These are phyloP conservation scores for Dimocarpus longan DNA, from an alignment of 345 rosid species.

Conservation along the genomic window DNA sequence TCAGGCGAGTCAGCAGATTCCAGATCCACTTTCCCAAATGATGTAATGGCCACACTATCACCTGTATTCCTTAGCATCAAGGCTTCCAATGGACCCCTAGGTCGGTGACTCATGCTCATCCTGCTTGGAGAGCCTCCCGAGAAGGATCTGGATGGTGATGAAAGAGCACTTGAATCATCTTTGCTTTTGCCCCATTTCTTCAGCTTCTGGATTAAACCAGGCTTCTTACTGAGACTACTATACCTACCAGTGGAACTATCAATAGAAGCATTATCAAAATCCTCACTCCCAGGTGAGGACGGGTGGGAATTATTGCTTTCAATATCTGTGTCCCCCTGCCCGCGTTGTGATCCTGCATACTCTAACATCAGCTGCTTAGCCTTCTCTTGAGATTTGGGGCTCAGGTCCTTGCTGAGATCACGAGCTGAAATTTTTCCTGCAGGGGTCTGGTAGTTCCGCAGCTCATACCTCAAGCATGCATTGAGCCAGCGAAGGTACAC, in stretches of 20 bases:
- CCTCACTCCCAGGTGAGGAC: constrained; percentile 94
- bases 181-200: constrained; percentile 91
- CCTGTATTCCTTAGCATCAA: constrained; percentile 90
- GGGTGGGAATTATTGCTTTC: constrained; percentile 91
- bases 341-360: constrained; percentile 92
- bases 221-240: constrained; percentile 77
- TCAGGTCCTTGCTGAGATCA: constrained; percentile 81
- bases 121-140: constrained; percentile 80
- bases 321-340: constrained; percentile 89
- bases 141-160: constrained; percentile 75
- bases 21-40: constrained; percentile 73
- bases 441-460: constrained; percentile 87
- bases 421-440: constrained; percentile 88
- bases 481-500: constrained; percentile 99
- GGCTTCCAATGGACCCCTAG: constrained; percentile 85
- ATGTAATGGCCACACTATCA: constrained; percentile 77
- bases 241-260: constrained; percentile 81
- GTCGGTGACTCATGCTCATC: constrained; percentile 58
- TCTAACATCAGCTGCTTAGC: constrained; percentile 88
- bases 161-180: constrained; percentile 74
- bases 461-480: constrained; percentile 94
- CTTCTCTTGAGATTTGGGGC: constrained; percentile 86
- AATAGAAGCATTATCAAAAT: constrained; percentile 79
- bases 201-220: constrained; percentile 74
- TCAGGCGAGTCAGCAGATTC: constrained; percentile 65